Evolutionary conservation across 352 stramenopile species (phyloP).

Genomic region (Poterioochromonas sp.): DNA sequence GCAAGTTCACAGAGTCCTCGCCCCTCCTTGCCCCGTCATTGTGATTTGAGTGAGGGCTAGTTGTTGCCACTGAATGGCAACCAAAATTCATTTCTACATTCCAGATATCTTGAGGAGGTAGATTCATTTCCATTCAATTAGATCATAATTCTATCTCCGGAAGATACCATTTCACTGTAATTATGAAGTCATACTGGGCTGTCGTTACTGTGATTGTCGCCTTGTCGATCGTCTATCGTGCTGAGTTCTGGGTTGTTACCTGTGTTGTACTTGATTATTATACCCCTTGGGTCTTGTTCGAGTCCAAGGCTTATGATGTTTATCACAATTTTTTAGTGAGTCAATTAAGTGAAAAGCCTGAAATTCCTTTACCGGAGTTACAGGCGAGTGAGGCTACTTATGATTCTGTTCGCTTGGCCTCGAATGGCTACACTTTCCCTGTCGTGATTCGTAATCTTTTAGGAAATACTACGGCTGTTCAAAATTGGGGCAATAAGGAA

Average conservation of each 20-base stretch:
- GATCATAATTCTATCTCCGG: too few relatives aligned
- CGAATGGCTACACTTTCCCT: slow-evolving; percentile 2
- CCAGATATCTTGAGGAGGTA: too few relatives aligned
- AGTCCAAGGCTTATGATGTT: background rate
- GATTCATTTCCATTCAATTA: too few relatives aligned
- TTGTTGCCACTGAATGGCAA: too few relatives aligned
- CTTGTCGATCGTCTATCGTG: background rate
- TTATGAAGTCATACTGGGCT: too few relatives aligned
- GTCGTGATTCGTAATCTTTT: background rate
- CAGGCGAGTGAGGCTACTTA: background rate
- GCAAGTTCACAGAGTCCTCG: too few relatives aligned
- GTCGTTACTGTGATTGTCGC: background rate
- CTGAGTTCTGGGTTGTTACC: background rate
- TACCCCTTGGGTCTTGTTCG: slow-evolving; percentile 12
- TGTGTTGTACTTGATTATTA: slow-evolving; percentile 12
- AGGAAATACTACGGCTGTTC: background rate
- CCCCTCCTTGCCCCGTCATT: too few relatives aligned
- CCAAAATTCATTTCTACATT: too few relatives aligned
- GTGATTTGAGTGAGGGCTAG: too few relatives aligned
- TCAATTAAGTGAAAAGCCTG: background rate
- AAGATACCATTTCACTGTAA: too few relatives aligned
- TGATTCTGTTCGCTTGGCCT: background rate
- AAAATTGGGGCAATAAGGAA: background rate
- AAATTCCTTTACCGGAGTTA: background rate
- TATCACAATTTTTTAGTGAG: slow-evolving; percentile 12